Evolutionary conservation across 2,329 filamentous ascomycete genomes (phyloP).

Genomic region (Fusarium continuum): DNA sequence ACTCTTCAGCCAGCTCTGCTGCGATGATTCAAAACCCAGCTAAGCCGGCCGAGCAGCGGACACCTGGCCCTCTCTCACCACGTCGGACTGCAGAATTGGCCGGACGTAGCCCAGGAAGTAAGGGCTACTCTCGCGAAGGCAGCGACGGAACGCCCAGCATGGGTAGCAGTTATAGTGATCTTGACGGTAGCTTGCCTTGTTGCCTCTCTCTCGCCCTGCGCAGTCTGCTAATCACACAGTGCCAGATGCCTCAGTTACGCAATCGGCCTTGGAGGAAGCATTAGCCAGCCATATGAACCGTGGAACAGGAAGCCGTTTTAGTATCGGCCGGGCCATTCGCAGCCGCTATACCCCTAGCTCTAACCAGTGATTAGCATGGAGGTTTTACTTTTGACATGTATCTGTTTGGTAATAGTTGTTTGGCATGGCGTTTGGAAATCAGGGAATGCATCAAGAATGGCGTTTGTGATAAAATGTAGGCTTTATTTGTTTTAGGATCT

Average conservation of each 20-base stretch:
- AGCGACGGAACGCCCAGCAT: conserved; percentile 82
- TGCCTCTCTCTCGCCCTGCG: neutral
- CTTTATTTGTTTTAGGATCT: conserved; percentile 11
- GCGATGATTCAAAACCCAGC: conserved; percentile 49
- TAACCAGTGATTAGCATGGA: conserved; percentile 39
- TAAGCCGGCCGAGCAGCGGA: conserved; percentile 47
- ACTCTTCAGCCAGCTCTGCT: conserved; percentile 68
- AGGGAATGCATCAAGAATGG: conserved; percentile 35
- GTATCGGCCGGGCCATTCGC: conserved; percentile 73
- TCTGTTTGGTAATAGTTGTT: conserved; percentile 11
- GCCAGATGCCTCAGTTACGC: conserved; percentile 79
- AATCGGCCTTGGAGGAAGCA: conserved; percentile 82
- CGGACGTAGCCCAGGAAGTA: conserved; percentile 61
- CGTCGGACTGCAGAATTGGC: conserved; percentile 67
- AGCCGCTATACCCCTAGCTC: conserved; percentile 64
- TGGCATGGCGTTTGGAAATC: conserved; percentile 38
- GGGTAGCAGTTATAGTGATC: conserved; percentile 86
- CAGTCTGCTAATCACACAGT: conserved; percentile 4
- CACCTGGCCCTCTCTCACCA: conserved; percentile 63
- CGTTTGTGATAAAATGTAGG: conserved; percentile 29
- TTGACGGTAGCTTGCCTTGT: conserved; percentile 68
- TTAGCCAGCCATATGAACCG: conserved; percentile 64
- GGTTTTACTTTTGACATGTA: neutral
- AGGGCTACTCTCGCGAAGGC: conserved; percentile 65
- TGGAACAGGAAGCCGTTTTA: conserved; percentile 62